Base-by-base conservation (phyloP, 345 rosid species). In the Anacardium occidentale region DNA sequence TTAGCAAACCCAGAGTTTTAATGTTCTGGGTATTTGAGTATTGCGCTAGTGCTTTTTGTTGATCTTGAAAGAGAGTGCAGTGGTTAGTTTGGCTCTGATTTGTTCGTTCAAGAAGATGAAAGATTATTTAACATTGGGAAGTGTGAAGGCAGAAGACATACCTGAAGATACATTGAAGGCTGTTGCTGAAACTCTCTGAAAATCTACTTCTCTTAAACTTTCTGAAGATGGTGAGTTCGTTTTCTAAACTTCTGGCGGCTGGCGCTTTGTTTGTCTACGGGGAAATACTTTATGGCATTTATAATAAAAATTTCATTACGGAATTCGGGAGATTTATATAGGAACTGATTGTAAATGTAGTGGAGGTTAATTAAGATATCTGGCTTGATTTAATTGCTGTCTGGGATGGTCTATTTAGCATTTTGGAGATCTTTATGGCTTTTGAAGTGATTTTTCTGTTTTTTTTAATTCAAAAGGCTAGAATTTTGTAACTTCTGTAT, bases 51-150 rank as follows among this genome's bases (percentile, higher is more conserved):
- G 32, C 5, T 24, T 3, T 58, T 56, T 71, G 80, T 78, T 65
- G 66, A 42, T 50, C 87, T 87, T 87, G 69, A 85, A 85, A 73
- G 9, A 18, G 67, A 6, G 59, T 66, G 77, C 18, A 95, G 98
- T 92, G 97, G 91, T 89, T 29, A 86, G 86, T 72, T 81, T 95
- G 88, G 91, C 90, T 55, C 86, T 95, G 88, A 92, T 95, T 71
- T 95, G 99, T 61, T 87, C 97, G 24, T 95, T 95, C 62, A 82
- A 89, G 79, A 92, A 87, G 87, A 95, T 95, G 99, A 91, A 87
- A 77, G 83, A 76, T 52, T 87, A 91, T 88, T 87, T 95, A 73
- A 85, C 87, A 62, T 77, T 95, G 81, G 83, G 69, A 40, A 84
- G 82, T 76, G 71, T 80, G 11, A 92, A 86, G 89, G 83, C 89